A percentile compares a stretch with the other conserved stretches of the same genome.
Conservation (phyloP, 768 basidiomycete genomes). For the Lentinus brumalis region DNA sequence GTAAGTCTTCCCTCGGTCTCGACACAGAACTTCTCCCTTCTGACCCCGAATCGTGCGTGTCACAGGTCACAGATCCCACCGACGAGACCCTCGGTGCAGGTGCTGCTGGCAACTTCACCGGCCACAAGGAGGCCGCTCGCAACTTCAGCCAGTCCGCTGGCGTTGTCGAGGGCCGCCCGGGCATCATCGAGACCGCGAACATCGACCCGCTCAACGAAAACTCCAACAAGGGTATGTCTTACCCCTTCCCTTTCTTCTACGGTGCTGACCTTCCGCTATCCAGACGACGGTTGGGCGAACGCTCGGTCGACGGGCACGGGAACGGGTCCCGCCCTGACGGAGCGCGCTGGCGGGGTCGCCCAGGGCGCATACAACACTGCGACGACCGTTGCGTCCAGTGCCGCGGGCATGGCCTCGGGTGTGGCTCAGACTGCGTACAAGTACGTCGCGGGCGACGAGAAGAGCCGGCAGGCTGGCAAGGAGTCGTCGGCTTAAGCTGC, state of each 20-base stretch:
- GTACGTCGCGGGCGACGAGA: slow-evolving; percentile 38
- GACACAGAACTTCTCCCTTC: no score
- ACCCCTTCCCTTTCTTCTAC: background rate
- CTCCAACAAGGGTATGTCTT: slow-evolving; percentile 40
- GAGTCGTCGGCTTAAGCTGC: slow-evolving; percentile 33
- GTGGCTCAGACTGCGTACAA: slow-evolving; percentile 43
- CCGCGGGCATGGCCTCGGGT: slow-evolving; percentile 34
- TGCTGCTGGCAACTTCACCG: slow-evolving; percentile 41
- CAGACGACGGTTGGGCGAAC: slow-evolving; percentile 48
- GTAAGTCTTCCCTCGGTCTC: slow-evolving; percentile 32
- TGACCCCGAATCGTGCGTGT: no score
- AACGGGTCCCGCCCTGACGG: slow-evolving; percentile 5
- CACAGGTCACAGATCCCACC: slow-evolving; percentile 45
- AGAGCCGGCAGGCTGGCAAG: slow-evolving; percentile 35
- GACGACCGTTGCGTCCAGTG: slow-evolving; percentile 22
- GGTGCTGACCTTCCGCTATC: background rate
- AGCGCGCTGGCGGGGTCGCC: slow-evolving; percentile 7
- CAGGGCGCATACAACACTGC: slow-evolving; percentile 22
- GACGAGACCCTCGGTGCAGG: slow-evolving; percentile 42
- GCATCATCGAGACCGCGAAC: slow-evolving; percentile 56
- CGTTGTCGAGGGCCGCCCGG: slow-evolving; percentile 54
- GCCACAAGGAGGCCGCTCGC: slow-evolving; percentile 41
- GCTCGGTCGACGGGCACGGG: slow-evolving; percentile 24
- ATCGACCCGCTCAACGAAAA: slow-evolving; percentile 54
- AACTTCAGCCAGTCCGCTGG: slow-evolving; percentile 46